A percentile compares a stretch with the other conserved stretches of the same genome.
These are phyloP conservation scores for Pleurotus giganteus DNA, from an alignment of 768 basidiomycete genomes.

Conservation along the genomic window DNA sequence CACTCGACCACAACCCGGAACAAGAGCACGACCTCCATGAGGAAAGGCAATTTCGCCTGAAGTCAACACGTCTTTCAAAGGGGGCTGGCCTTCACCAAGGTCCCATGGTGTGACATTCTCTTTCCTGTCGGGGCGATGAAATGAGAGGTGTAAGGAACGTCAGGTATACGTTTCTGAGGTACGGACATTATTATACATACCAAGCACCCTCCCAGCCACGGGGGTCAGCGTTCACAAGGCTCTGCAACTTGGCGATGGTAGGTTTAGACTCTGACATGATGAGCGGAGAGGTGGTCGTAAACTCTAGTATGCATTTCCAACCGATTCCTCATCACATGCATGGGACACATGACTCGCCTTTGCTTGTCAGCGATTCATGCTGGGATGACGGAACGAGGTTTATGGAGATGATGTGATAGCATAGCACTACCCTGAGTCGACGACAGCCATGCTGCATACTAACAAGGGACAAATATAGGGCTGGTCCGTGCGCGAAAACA, in stretches of 20 bases:
- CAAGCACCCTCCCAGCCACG: slow-evolving; percentile 10
- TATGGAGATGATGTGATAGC: too few relatives aligned
- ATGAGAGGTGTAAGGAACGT: too few relatives aligned
- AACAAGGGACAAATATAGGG: slow-evolving; percentile 34
- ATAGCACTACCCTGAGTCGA: too few relatives aligned
- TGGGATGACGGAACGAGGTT: too few relatives aligned
- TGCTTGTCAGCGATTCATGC: too few relatives aligned
- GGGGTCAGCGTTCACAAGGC: slow-evolving; percentile 2
- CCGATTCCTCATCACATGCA: too few relatives aligned
- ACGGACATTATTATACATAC: too few relatives aligned
- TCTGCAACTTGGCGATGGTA: neutral
- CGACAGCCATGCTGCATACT: too few relatives aligned
- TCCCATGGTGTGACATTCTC: slow-evolving; percentile 64
- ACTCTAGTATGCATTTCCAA: neutral
- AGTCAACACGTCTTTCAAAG: slow-evolving; percentile 50
- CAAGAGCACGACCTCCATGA: slow-evolving; percentile 38
- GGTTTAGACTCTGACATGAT: neutral
- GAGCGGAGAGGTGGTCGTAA: neutral
- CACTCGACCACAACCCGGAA: slow-evolving; percentile 59
- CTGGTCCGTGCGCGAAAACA: neutral
- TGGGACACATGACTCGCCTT: too few relatives aligned
- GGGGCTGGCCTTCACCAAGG: slow-evolving; percentile 48
- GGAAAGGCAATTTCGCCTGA: slow-evolving; percentile 44
- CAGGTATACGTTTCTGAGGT: too few relatives aligned
- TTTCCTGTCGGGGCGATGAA: slow-evolving; percentile 32